Conservation (phyloP, 306 rosid species). For the Dalbergia cultrata region DNA sequence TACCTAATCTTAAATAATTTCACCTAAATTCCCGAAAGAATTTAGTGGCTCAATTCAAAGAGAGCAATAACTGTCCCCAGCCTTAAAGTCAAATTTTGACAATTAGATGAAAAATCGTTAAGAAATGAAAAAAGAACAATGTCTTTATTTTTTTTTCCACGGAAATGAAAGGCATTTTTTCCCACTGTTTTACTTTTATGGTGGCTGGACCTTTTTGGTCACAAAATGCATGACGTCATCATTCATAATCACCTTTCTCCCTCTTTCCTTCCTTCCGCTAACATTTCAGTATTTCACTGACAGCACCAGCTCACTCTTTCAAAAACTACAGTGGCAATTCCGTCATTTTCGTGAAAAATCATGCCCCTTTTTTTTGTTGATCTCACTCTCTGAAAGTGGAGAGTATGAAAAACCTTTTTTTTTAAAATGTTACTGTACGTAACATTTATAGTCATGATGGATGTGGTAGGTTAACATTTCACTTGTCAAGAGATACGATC, state of each 20-base stretch:
- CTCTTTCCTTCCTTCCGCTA: constrained; percentile 42
- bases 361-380: neutral
- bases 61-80: constrained; percentile 38
- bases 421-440: too few relatives aligned
- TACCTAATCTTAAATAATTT: constrained; percentile 35
- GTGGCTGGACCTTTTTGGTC: constrained; percentile 41
- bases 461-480: too few relatives aligned
- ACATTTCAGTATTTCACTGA: constrained; percentile 59
- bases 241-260: constrained; percentile 29
- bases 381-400: too few relatives aligned
- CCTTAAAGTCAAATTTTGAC: constrained; percentile 44
- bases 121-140: neutral
- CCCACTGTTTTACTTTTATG: constrained; percentile 23
- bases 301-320: constrained; percentile 52
- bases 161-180: constrained; percentile 27
- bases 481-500: too few relatives aligned
- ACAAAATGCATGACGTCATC: constrained; percentile 43
- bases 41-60: constrained; percentile 34
- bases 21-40: constrained; percentile 50
- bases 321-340: constrained; percentile 59
- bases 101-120: neutral
- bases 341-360: constrained; percentile 47
- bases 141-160: constrained; percentile 21
- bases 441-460: too few relatives aligned
- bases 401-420: too few relatives aligned